These are phyloP conservation scores for Naegleria gruberi DNA, from an alignment of 208 protist genomes.

Conservation along the genomic window DNA sequence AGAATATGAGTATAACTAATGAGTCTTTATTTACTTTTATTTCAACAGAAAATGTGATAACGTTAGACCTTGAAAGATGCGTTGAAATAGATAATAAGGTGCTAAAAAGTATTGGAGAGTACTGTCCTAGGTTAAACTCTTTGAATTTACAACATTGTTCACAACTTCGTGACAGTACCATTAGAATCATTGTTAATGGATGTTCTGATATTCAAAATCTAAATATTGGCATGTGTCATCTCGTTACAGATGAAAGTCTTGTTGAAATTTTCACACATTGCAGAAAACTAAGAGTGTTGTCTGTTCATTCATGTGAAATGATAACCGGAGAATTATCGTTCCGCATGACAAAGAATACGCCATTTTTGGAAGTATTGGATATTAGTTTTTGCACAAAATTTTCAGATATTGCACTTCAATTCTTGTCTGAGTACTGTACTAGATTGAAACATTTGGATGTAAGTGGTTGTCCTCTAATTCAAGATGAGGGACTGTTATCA, in stretches of 20 bases:
- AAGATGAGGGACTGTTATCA: not conserved
- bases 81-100: not conserved
- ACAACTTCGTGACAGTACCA: not conserved
- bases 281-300: not conserved
- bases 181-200: constrained; percentile 4
- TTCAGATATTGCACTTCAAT: not conserved
- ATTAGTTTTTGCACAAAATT: constrained; percentile 8
- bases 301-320: not conserved
- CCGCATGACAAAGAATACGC: not conserved
- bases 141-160: constrained; percentile 14
- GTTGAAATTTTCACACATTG: constrained; percentile 7
- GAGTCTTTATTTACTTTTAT: not conserved
- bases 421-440: not conserved
- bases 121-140: not conserved
- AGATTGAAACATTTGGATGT: not conserved
- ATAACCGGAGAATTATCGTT: not conserved
- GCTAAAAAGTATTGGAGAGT: constrained; percentile 8
- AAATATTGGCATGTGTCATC: constrained; percentile 16
- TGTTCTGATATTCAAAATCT: not conserved
- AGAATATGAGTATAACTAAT: not conserved
- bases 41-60: not conserved
- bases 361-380: not conserved
- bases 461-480: not conserved
- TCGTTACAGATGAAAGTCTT: not conserved
- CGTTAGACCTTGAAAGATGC: constrained; percentile 1